These are phyloP conservation scores for Reticulascus tulasneorum DNA, from an alignment of 2,329 filamentous ascomycete genomes.

Conservation along the genomic window DNA sequence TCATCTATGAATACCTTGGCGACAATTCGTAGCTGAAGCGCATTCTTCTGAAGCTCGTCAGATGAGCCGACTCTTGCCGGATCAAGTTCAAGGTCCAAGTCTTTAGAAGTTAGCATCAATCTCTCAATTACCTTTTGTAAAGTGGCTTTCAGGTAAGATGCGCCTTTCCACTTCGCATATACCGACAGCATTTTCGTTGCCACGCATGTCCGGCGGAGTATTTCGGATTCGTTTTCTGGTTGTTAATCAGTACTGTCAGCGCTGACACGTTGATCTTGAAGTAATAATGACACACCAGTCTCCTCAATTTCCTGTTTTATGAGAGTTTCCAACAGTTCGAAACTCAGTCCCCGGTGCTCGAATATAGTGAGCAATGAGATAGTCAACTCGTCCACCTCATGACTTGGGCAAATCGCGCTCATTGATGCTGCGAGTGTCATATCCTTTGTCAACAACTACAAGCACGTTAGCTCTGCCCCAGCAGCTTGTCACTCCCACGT, in stretches of 20 bases:
- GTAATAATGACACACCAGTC: constrained; percentile 42
- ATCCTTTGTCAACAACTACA: constrained; percentile 57
- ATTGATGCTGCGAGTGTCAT: constrained; percentile 60
- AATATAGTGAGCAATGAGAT: constrained; percentile 67
- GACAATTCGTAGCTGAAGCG: constrained; percentile 61
- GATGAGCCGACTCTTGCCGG: constrained; percentile 55
- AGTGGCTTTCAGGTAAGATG: constrained; percentile 58
- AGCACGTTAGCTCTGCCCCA: constrained; percentile 8
- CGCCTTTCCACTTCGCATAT: constrained; percentile 69
- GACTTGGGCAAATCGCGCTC: constrained; percentile 62
- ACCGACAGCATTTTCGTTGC: constrained; percentile 70
- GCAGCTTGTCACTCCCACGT: constrained; percentile 15
- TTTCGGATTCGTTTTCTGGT: constrained; percentile 62
- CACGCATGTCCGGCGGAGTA: constrained; percentile 64
- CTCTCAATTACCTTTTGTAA: constrained; percentile 64
- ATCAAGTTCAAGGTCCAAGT: constrained; percentile 65
- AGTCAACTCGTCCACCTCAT: constrained; percentile 65
- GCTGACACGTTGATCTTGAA: background rate
- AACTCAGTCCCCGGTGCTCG: constrained; percentile 60
- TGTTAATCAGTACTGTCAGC: constrained; percentile 2
- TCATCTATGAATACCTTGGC: constrained; percentile 70
- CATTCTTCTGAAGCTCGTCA: constrained; percentile 64
- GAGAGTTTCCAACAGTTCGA: constrained; percentile 60
- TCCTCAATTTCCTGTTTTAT: constrained; percentile 67
- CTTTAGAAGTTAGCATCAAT: constrained; percentile 62